These are phyloP conservation scores for Irineochytrium annulatum DNA, from an alignment of 192 early-diverging fungal genomes.

Conservation along the genomic window DNA sequence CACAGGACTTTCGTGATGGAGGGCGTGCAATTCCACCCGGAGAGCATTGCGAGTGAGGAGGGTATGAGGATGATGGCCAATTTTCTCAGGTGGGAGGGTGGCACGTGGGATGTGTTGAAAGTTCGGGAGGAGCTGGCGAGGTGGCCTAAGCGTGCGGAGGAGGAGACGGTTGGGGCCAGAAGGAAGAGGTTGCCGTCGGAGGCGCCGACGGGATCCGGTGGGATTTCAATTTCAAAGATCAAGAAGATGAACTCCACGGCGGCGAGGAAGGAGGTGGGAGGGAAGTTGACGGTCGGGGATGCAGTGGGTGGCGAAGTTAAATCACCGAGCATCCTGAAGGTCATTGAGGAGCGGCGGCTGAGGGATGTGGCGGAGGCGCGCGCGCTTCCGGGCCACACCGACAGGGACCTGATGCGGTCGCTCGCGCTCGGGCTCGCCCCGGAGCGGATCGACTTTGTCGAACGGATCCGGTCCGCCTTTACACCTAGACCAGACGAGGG, in stretches of 20 bases:
- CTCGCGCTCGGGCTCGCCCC: conserved; percentile 72
- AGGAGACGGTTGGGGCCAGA: conserved; percentile 6
- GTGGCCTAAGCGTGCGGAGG: conserved; percentile 2
- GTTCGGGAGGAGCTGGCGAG: not conserved
- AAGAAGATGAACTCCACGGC: conserved; percentile 54
- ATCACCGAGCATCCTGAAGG: conserved; percentile 70
- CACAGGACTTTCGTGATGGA: conserved; percentile 86
- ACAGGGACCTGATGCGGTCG: conserved; percentile 62
- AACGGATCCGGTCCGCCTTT: conserved; percentile 53
- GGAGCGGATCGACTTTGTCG: conserved; percentile 71
- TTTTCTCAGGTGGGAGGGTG: conserved; percentile 84
- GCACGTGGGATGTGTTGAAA: conserved; percentile 69
- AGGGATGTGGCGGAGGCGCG: conserved; percentile 72
- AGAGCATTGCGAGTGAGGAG: conserved; percentile 92
- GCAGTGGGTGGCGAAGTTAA: too few species aligned
- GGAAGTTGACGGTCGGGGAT: not conserved
- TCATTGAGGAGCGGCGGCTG: conserved; percentile 76
- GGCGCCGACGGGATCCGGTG: conserved; percentile 8
- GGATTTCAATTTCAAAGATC: conserved; percentile 39
- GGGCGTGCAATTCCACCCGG: conserved; percentile 98
- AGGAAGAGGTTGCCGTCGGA: not conserved
- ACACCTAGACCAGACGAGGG: too few species aligned
- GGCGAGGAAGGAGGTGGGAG: not conserved
- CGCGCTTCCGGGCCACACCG: conserved; percentile 66
- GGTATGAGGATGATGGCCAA: conserved; percentile 85